These are phyloP conservation scores for Astrephomene gubernaculifera DNA, from an alignment of 139 green algal genomes.

Conservation along the genomic window DNA sequence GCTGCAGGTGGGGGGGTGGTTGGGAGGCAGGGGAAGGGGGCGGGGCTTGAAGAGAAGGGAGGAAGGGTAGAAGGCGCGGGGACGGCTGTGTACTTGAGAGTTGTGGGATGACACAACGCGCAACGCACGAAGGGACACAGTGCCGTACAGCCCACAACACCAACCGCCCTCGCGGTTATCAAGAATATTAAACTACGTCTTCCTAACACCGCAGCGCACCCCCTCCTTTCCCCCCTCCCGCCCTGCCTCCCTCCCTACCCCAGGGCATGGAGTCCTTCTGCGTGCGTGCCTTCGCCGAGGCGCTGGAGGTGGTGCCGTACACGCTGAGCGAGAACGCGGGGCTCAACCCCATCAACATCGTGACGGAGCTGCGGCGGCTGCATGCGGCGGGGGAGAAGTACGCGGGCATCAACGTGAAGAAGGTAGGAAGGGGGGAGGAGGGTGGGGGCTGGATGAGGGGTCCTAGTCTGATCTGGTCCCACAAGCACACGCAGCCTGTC, in stretches of 20 bases:
- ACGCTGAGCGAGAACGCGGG: slow-evolving; percentile 99
- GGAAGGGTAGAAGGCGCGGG: too few species aligned
- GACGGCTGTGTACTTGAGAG: too few species aligned
- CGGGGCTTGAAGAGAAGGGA: background rate
- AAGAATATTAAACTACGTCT: too few species aligned
- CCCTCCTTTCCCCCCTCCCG: background rate
- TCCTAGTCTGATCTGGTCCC: background rate
- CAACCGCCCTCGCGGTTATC: too few species aligned
- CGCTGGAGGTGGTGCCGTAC: slow-evolving; percentile 98
- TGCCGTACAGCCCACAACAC: too few species aligned
- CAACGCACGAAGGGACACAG: too few species aligned
- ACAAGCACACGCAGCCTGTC: background rate
- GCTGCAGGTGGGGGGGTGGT: slow-evolving; percentile 65
- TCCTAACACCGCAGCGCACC: too few species aligned
- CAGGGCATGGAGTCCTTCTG: slow-evolving; percentile 95
- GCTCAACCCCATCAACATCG: slow-evolving; percentile 96
- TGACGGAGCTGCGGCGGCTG: slow-evolving; percentile 95
- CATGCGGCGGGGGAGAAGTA: slow-evolving; percentile 86
- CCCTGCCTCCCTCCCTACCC: slow-evolving; percentile 1
- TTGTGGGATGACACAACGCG: too few species aligned
- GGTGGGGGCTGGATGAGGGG: too few species aligned
- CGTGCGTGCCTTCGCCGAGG: slow-evolving; percentile 94
- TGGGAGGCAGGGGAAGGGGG: background rate
- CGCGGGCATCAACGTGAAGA: slow-evolving; percentile 80
- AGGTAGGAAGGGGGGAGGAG: slow-evolving; percentile 47